phyloP scores from a whole-genome alignment of 768 basidiomycete genomes.

The Neoboletus magnificus region DNA sequence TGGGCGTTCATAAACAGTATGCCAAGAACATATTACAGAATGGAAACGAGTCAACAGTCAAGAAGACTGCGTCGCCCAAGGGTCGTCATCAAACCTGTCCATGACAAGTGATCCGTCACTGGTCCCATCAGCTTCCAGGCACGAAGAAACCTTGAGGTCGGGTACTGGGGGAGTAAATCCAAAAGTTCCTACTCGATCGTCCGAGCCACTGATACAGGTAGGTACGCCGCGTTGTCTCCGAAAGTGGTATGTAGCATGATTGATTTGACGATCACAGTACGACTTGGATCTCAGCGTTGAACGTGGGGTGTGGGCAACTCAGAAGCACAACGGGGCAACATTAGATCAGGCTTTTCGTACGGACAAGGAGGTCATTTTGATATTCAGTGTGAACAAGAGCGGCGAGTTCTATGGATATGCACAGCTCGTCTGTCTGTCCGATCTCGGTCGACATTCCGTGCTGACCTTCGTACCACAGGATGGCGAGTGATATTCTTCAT shows the following conservation, averaged over 20 bases:
- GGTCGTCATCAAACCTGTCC: not conserved
- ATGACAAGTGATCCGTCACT: constrained; percentile 11
- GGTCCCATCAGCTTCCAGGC: constrained; percentile 34
- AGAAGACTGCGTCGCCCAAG: not conserved
- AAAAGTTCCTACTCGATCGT: constrained; percentile 37
- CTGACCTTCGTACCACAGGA: constrained; percentile 35
- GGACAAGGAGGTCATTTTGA: constrained; percentile 78
- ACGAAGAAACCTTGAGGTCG: constrained; percentile 32
- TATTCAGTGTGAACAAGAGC: constrained; percentile 91
- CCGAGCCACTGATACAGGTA: constrained; percentile 80
- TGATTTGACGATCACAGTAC: constrained; percentile 40
- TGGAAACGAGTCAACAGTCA: constrained; percentile 19
- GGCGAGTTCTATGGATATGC: constrained; percentile 96
- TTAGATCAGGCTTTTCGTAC: constrained; percentile 94
- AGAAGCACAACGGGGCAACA: constrained; percentile 87
- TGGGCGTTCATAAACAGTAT: constrained; percentile 81
- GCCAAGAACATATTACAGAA: constrained; percentile 58
- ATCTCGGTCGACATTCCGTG: not conserved
- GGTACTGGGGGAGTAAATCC: not conserved
- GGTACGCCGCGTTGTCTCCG: constrained; percentile 13
- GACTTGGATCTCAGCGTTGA: constrained; percentile 80
- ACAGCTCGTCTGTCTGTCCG: constrained; percentile 43
- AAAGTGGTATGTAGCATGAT: not conserved
- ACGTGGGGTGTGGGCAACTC: constrained; percentile 86
- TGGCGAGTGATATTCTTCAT: constrained; percentile 61